Evolutionary conservation across 1,284 basidiomycete species (phyloP).

Genomic region (Marasmius oreades): DNA sequence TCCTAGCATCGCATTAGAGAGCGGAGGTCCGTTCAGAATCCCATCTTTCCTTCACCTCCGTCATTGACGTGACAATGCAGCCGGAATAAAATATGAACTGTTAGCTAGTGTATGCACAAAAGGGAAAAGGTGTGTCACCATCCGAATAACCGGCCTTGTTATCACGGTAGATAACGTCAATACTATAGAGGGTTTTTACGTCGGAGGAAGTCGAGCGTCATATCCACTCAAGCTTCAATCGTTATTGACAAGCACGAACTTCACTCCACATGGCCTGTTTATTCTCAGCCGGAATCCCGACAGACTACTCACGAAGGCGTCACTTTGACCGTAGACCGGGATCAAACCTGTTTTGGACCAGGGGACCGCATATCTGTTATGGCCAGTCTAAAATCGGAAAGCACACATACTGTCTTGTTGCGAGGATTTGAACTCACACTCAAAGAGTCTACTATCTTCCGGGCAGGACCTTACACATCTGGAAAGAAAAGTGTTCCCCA

Average conservation of each 20-base stretch:
- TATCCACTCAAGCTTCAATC: slow-evolving; percentile 61
- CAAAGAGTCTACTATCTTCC: slow-evolving; percentile 70
- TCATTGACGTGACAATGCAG: slow-evolving; percentile 29
- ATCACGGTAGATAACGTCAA: not conserved
- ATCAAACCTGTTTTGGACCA: slow-evolving; percentile 76
- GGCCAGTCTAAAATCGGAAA: slow-evolving; percentile 71
- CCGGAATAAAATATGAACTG: slow-evolving; percentile 82
- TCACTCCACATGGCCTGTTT: slow-evolving; percentile 87
- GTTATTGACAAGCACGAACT: slow-evolving; percentile 88
- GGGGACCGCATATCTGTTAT: slow-evolving; percentile 74
- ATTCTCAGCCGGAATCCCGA: slow-evolving; percentile 75
- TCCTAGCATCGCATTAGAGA: slow-evolving; percentile 73
- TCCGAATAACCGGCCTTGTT: not conserved
- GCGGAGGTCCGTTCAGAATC: slow-evolving; percentile 44
- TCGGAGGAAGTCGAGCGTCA: slow-evolving; percentile 57
- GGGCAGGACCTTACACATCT: slow-evolving; percentile 48
- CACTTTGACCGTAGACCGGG: slow-evolving; percentile 71
- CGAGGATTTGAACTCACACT: slow-evolving; percentile 80
- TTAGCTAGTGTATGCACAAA: slow-evolving; percentile 80
- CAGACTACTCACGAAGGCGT: slow-evolving; percentile 63
- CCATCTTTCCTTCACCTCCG: slow-evolving; percentile 12
- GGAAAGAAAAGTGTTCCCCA: slow-evolving; percentile 58
- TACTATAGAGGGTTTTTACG: slow-evolving; percentile 66
- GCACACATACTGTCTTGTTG: slow-evolving; percentile 56
- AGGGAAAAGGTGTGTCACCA: slow-evolving; percentile 63